Evolutionary conservation across 1,284 basidiomycete genomes (phyloP).

Genomic region (Stereum hirsutum): DNA sequence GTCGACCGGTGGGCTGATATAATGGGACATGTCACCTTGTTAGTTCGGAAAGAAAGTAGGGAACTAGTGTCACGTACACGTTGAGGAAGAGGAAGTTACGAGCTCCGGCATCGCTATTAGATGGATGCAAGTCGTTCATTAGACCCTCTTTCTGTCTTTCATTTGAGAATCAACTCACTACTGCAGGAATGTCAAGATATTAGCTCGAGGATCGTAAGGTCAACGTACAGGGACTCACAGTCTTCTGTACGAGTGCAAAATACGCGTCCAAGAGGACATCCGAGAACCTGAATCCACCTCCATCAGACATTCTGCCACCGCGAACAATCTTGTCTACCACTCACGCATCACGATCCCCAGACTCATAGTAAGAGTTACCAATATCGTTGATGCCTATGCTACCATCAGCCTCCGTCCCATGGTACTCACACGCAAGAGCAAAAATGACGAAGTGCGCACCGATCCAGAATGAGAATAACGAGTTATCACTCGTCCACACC

Average conservation of each 20-base stretch:
- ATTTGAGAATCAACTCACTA: no score
- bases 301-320: not conserved
- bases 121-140: not conserved
- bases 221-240: constrained; percentile 23
- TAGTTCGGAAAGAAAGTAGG: no score
- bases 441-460: no score
- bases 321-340: not conserved
- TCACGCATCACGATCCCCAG: not conserved
- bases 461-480: constrained; percentile 52
- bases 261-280: constrained; percentile 40
- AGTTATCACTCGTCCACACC: constrained; percentile 41
- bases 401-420: no score
- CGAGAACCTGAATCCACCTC: constrained; percentile 28
- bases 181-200: no score
- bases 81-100: constrained; percentile 53
- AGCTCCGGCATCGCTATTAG: constrained; percentile 32
- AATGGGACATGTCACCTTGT: no score
- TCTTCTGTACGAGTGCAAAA: constrained; percentile 43
- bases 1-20: constrained; percentile 46
- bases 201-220: no score
- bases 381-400: constrained; percentile 60
- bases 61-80: no score
- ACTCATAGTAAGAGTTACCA: constrained; percentile 33
- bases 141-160: no score
- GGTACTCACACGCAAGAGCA: no score